Base-by-base conservation (phyloP, 2,329 filamentous ascomycete genomes). In the Lasiodiplodia sp. region DNA sequence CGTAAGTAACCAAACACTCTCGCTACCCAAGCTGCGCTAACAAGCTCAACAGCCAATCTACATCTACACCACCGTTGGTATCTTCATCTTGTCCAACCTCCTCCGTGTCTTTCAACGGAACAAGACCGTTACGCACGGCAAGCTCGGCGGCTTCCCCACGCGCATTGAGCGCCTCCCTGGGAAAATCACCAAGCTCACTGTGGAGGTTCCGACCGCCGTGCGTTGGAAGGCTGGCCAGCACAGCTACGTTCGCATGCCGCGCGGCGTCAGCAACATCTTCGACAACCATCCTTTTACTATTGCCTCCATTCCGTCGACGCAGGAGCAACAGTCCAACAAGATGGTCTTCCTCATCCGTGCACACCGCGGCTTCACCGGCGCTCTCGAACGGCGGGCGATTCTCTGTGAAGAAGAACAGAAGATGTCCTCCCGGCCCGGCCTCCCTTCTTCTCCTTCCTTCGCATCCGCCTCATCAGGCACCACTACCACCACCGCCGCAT, bases 211-310 rank as follows among this genome's bases (percentile, higher is more conserved):
- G 3, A 62, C 38, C 12, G 63, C 63, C 2, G 68, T 75, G 2
- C 71, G 31, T 8, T 77, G 75, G 70, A 71, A 64, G 84, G 69
- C 88, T 86, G 78, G 89, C 87, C 83, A 91, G 86, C 75, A 91
- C 88, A 87, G 89, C 86, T 73, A 73, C 68, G 53, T 79, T 12
- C 73, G 76, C 25, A 72, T 79, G 23, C 75, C 73, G 31, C 31
- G 31, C 8, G 31, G 31, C 6, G 31, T 55, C 16, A 44, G 78
- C 14, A 67, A 60, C 11, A 3, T 51, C 11, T 40, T 76, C 0
- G 74, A 73, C 34, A 76, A 75, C 64, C 74, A 78, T 67, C 77
- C 77, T 3, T 78, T 78, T 65, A 76, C 73, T 3, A 77, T 79
- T 37, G 72, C 73, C 4, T 74, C 70, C 14, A 66, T 71, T 18